Evolutionary conservation across 2,329 filamentous ascomycete species (phyloP).

Genomic region (Nemania abortiva): DNA sequence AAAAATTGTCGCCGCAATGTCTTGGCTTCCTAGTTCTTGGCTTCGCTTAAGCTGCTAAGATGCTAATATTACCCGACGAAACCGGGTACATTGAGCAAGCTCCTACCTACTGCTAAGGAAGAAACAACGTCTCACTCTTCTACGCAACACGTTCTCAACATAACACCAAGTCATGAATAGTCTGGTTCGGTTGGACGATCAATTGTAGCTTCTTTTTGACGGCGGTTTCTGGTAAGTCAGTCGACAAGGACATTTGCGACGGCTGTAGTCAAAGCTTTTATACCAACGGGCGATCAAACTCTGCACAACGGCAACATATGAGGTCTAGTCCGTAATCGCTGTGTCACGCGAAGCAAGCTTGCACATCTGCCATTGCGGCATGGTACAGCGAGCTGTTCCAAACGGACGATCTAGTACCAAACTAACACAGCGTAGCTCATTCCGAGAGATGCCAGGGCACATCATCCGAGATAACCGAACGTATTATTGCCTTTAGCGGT

Average conservation of each 20-base stretch:
- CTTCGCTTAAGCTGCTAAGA: constrained; percentile 30
- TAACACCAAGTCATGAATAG: neutral
- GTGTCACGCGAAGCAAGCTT: constrained; percentile 7
- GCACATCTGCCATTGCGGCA: neutral
- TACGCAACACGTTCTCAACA: constrained; percentile 11
- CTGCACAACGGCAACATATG: constrained; percentile 1
- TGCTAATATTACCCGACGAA: constrained; percentile 19
- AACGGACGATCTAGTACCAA: neutral
- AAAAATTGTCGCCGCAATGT: constrained; percentile 19
- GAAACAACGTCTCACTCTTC: constrained; percentile 29
- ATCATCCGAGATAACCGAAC: neutral
- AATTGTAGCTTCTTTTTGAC: constrained; percentile 3
- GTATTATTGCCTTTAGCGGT: neutral
- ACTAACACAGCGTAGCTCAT: neutral
- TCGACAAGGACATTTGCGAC: neutral
- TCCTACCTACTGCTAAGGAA: constrained; percentile 8
- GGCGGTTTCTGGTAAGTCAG: neutral
- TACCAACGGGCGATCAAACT: constrained; percentile 27
- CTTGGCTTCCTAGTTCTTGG: constrained; percentile 26
- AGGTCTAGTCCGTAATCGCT: neutral
- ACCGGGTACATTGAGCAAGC: neutral
- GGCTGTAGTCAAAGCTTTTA: neutral
- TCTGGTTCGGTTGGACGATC: constrained; percentile 6
- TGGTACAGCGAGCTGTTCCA: constrained; percentile 1
- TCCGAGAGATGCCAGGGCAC: neutral